Percentiles rank a stretch among this genome's conserved stretches.
phyloP scores from a whole-genome alignment of 129 eudicot genomes.

The Helianthus tuberosus region DNA sequence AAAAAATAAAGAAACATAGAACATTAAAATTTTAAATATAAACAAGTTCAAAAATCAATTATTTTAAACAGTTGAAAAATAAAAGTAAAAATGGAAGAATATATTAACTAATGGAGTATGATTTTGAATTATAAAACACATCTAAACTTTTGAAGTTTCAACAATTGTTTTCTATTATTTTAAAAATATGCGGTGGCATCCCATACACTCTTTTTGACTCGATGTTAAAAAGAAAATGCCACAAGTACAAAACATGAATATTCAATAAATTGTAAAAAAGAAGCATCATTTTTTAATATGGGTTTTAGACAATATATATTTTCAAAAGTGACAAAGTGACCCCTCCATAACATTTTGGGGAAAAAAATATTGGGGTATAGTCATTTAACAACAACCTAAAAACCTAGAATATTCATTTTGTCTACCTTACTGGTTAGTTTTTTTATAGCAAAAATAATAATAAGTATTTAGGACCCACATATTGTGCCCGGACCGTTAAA shows the following conservation, averaged over 20 bases:
- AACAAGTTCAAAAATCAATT: too few relatives aligned
- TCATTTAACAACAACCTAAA: constrained; percentile 33
- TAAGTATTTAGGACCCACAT: too few relatives aligned
- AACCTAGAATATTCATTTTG: constrained; percentile 49
- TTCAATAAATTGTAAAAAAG: constrained; percentile 52
- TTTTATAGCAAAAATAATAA: too few relatives aligned
- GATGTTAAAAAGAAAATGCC: constrained; percentile 20
- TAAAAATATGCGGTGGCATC: constrained; percentile 29
- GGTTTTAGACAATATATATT: constrained; percentile 33
- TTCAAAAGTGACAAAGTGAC: constrained; percentile 45
- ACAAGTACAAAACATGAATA: constrained; percentile 62
- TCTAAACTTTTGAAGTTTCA: too few relatives aligned
- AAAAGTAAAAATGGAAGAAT: too few relatives aligned
- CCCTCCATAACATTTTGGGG: constrained; percentile 27
- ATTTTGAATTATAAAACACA: too few relatives aligned
- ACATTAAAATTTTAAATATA: too few relatives aligned
- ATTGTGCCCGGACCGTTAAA: too few relatives aligned
- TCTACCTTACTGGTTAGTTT: constrained; percentile 16
- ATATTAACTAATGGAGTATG: too few relatives aligned
- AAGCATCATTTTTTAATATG: constrained; percentile 40
- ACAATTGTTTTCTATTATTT: neutral
- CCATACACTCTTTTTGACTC: constrained; percentile 37
- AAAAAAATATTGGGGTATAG: constrained; percentile 14
- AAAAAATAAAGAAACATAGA: too few relatives aligned
- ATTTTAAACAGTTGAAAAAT: too few relatives aligned